A percentile compares a stretch with the other conserved stretches of the same genome.
These are phyloP conservation scores for Neocucurbitaria cava DNA, from an alignment of 2,329 filamentous ascomycete genomes.

Conservation along the genomic window DNA sequence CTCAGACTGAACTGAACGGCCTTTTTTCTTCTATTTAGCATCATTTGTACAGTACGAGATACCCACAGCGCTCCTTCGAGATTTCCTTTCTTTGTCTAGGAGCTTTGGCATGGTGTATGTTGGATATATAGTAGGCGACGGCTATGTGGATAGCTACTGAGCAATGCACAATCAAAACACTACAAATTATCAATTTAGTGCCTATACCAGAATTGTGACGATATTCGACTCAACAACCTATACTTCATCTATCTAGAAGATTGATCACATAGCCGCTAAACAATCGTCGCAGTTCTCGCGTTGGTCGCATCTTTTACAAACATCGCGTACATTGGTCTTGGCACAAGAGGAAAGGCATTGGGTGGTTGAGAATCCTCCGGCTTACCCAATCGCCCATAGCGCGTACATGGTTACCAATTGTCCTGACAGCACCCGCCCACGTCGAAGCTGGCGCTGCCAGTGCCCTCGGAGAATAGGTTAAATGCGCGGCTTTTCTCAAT, in stretches of 20 bases:
- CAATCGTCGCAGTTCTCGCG: background rate
- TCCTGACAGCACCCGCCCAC: conserved; percentile 11
- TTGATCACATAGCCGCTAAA: background rate
- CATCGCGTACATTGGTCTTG: background rate
- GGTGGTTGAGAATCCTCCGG: background rate
- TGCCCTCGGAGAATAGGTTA: conserved; percentile 26
- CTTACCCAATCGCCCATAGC: background rate
- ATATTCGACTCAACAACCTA: no score
- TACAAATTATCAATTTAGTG: background rate
- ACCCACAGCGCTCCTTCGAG: conserved; percentile 12
- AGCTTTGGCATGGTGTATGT: background rate
- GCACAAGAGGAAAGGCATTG: background rate
- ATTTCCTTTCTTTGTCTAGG: background rate
- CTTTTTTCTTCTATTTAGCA: conserved; percentile 3
- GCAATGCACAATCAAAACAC: background rate
- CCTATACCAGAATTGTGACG: background rate
- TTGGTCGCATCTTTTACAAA: background rate
- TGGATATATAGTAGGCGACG: background rate
- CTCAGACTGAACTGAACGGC: background rate
- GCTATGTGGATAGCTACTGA: background rate
- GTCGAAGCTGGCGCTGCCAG: background rate
- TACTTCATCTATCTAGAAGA: no score
- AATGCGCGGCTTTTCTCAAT: conserved; percentile 21
- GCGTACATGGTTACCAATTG: conserved; percentile 14
- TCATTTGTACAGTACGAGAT: conserved; percentile 12